Evolutionary conservation across 202 grass and related monocot genomes (phyloP), one percentile per base, ranked within the genome.

Genomic region (Digitaria exilis): DNA sequence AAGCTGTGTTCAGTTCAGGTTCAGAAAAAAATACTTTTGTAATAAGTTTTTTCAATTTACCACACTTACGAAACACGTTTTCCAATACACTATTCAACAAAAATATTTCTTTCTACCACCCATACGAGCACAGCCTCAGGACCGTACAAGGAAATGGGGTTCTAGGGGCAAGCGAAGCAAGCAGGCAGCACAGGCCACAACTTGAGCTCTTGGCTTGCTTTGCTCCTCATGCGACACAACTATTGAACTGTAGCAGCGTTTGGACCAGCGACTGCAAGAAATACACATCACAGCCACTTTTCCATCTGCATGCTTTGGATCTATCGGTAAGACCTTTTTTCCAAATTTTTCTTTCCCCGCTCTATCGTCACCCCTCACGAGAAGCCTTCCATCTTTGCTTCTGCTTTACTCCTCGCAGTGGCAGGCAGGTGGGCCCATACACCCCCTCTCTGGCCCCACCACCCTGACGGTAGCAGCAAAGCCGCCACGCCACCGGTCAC

Each of bases 401-500:
- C 31, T 42, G 21, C 80, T 83, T 84, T 84, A 84, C 86, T 83
- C 73, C 56, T 88, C 35, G 45, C 1, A 49, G 80, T 73, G 66
- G 73, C 56, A 72, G 72, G 76, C 56, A 72, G 72, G 76, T 75
- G 52, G 50, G 37, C 9, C 37, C n/a, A n/a, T 58, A 58, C 55
- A 58, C 1, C 0, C n/a, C 29, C 9, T n/a, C n/a, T 0, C 7
- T 2, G 14, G 55, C 32, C 41, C 77, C 77, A 49, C 84, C 11
- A 26, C 26, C 34, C 55, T 73, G n/a, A n/a, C n/a, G n/a, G 44
- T 12, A 5, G 7, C 44, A 10, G 5, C 51, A 18, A 8, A 54
- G 50, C 50, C 21, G 50, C 51, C 7, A 54, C 50, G 50, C 50
- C 51, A 39, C 37, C 6, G 37, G 6, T 39, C 37, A 39, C 7